Evolutionary conservation across 495 filamentous ascomycete species (phyloP), one percentile per base, ranked within the genome.

Genomic region (Penicillium subrubescens): DNA sequence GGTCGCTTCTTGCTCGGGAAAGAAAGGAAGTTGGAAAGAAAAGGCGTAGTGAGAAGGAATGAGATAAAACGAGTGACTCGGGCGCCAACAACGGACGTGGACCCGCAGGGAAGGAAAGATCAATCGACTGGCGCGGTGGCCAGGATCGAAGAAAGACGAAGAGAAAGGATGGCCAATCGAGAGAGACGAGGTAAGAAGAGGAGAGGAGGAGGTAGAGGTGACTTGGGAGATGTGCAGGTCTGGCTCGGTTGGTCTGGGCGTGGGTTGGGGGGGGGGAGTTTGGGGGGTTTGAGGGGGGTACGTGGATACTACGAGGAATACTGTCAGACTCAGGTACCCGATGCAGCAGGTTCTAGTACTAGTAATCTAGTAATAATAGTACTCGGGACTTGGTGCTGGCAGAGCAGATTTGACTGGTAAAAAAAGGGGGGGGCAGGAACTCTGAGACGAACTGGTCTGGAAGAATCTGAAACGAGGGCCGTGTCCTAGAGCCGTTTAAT

Each of bases 1-100:
- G 61, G 57, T 48, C 55, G 68, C 64, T 59, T 70, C 71, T 62
- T 74, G 67, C 63, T 66, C 41, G 65, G 51, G 43, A 55, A 67
- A 31, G 37, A 35, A 69, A 68, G 62, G 63, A 21, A 21, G 66
- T 64, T 66, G 65, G 62, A 60, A 65, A 63, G 61, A 62, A 63
- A 59, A 37, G 29, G 64, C 54, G 48, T 53, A 52, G 37, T 21
- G n/a, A 34, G 19, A 62, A 56, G 17, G 35, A 61, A 54, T 35
- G 58, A 63, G 41, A 57, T 44, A 62, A 73, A 78, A 80, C 75
- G 76, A 79, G 58, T 75, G 76, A 72, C 70, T 68, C 43, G 71
- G 67, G 68, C 53, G 60, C 56, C 56, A 57, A 63, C 53, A 43
- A 57, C 21, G 67, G 59, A 63, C 63, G 66, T 59, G 58, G 52